Evolutionary conservation across 2,329 filamentous ascomycete species (phyloP).

Genomic region (Alternaria novae-zelandiae): DNA sequence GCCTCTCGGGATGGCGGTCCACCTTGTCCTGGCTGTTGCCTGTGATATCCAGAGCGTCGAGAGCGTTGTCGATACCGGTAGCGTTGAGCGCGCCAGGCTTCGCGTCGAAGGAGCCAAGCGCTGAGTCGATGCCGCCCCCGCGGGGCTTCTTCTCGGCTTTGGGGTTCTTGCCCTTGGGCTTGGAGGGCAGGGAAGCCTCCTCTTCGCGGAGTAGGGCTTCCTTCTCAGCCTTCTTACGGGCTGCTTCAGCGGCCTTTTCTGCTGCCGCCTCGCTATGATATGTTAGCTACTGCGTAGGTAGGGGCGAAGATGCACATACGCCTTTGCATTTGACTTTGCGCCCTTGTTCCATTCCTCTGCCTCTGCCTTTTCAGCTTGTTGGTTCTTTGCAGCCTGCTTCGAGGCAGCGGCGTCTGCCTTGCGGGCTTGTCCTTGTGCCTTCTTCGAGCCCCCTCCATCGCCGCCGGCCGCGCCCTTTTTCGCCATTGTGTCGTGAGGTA

Average conservation of each 20-base stretch:
- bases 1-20: conserved; percentile 85
- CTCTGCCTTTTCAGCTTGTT: conserved; percentile 71
- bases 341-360: conserved; percentile 84
- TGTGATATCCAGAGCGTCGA: conserved; percentile 81
- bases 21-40: conserved; percentile 70
- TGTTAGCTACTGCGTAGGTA: conserved; percentile 7
- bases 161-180: conserved; percentile 73
- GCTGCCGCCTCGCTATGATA: conserved; percentile 76
- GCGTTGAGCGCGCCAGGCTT: conserved; percentile 71
- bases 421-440: conserved; percentile 85
- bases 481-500: conserved; percentile 28
- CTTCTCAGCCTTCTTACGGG: conserved; percentile 89
- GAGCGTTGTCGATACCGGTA: conserved; percentile 88
- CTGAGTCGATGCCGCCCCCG: conserved; percentile 68
- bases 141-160: conserved; percentile 61
- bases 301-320: conserved; percentile 62
- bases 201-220: conserved; percentile 84
- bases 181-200: conserved; percentile 70
- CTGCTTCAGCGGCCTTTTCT: conserved; percentile 80
- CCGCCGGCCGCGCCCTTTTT: conserved; percentile 65
- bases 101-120: conserved; percentile 51
- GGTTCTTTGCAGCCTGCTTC: conserved; percentile 76
- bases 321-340: conserved; percentile 83
- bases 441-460: conserved; percentile 79
- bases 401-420: conserved; percentile 87